Conservation (phyloP, 345 rosid genomes). For the Sonneratia alba region DNA sequence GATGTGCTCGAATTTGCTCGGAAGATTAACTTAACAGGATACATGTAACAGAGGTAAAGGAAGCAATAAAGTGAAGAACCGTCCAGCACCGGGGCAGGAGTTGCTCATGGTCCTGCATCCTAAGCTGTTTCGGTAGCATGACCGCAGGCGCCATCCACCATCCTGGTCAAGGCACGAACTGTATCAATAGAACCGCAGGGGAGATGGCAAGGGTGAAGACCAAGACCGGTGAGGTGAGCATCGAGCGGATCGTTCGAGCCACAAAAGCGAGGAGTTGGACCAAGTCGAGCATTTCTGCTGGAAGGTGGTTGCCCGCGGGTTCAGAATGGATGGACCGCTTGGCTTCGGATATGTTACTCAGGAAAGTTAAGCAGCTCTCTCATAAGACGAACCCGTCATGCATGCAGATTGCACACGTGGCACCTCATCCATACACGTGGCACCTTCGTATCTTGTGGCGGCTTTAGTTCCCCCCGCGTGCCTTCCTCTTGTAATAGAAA, state of each 20-base stretch:
- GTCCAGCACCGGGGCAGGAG: no score
- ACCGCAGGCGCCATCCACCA: neutral
- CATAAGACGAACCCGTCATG: no score
- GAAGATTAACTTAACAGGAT: no score
- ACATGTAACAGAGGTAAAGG: no score
- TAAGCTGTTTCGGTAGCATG: neutral
- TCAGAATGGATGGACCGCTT: neutral
- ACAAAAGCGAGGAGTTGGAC: neutral
- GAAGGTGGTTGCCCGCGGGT: neutral
- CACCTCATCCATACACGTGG: neutral
- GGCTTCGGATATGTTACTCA: neutral
- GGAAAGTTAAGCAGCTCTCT: neutral
- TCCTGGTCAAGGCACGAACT: neutral
- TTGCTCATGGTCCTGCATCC: neutral
- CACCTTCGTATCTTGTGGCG: neutral
- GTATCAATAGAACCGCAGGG: neutral
- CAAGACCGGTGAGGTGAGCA: constrained; percentile 5
- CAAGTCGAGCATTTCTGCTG: constrained; percentile 7
- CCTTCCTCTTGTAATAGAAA: neutral
- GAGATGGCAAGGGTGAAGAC: constrained; percentile 4
- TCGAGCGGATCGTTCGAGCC: neutral
- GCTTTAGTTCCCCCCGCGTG: neutral
- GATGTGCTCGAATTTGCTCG: no score
- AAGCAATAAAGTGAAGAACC: no score
- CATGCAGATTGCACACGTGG: neutral